Percentiles rank a stretch among this genome's conserved stretches.
Conservation (phyloP, 2,329 filamentous ascomycete species). For the Phialemonium atrogriseum region DNA sequence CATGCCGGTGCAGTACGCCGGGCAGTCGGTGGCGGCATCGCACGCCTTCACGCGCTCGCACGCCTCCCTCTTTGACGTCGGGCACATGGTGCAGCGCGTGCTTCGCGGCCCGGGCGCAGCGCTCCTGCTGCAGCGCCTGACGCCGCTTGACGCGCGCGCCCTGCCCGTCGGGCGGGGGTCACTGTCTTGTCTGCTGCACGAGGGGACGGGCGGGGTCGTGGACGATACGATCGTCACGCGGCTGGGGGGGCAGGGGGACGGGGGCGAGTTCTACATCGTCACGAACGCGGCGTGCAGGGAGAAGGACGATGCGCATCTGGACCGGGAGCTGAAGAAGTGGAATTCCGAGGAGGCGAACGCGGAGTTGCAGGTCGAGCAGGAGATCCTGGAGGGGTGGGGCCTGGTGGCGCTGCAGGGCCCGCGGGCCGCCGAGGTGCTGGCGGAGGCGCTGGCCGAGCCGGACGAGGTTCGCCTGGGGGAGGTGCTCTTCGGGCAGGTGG, state of each 20-base stretch:
- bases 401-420: constrained; percentile 89
- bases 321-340: constrained; percentile 51
- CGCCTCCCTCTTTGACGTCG: constrained; percentile 90
- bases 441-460: constrained; percentile 48
- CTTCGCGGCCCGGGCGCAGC: constrained; percentile 74
- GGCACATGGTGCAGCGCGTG: constrained; percentile 91
- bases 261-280: constrained; percentile 79
- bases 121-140: constrained; percentile 75
- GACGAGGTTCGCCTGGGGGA: constrained; percentile 48
- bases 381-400: constrained; percentile 63
- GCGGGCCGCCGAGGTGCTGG: constrained; percentile 60
- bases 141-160: constrained; percentile 62
- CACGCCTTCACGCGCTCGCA: constrained; percentile 85
- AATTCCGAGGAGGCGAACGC: constrained; percentile 19
- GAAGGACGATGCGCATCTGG: constrained; percentile 76
- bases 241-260: constrained; percentile 36
- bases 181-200: constrained; percentile 72
- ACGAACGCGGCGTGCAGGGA: constrained; percentile 89
- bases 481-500: constrained; percentile 76
- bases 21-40: constrained; percentile 70
- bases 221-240: constrained; percentile 90
- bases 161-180: constrained; percentile 64
- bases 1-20: constrained; percentile 87
- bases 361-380: constrained; percentile 59
- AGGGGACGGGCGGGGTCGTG: constrained; percentile 78